phyloP scores from a whole-genome alignment of 257 asterid species.

The Gentiana macrophylla region DNA sequence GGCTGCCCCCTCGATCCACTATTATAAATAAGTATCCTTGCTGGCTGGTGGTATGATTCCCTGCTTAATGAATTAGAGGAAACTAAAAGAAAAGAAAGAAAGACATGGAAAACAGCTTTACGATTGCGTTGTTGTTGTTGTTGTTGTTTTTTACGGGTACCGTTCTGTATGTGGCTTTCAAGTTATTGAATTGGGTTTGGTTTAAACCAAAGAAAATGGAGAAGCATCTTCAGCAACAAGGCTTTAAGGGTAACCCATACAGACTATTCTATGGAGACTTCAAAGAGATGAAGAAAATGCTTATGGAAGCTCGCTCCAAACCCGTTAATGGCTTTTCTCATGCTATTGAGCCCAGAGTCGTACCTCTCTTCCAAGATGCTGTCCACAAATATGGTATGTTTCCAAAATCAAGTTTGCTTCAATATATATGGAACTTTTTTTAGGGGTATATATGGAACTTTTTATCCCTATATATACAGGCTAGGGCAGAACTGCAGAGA shows the following conservation, averaged over 20 bases:
- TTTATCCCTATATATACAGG: no score
- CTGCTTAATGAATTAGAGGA: no score
- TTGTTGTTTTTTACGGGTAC: no score
- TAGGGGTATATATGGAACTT: no score
- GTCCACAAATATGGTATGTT: slow-evolving; percentile 25
- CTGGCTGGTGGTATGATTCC: no score
- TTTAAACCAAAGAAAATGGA: slow-evolving; percentile 25
- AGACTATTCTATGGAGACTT: slow-evolving; percentile 24
- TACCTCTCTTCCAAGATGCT: slow-evolving; percentile 14
- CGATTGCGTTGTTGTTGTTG: not conserved
- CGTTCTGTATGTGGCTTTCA: slow-evolving; percentile 6
- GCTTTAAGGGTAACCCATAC: slow-evolving; percentile 27
- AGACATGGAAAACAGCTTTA: no score
- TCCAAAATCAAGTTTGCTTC: no score
- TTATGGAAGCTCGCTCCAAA: slow-evolving; percentile 13
- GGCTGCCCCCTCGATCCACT: no score
- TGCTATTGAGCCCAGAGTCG: slow-evolving; percentile 19
- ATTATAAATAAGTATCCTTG: no score
- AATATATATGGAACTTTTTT: no score
- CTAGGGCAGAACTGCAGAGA: no score
- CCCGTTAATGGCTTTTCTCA: slow-evolving; percentile 19
- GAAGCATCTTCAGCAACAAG: slow-evolving; percentile 23
- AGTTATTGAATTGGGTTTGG: slow-evolving; percentile 28
- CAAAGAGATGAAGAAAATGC: slow-evolving; percentile 7
- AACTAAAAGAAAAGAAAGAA: no score